These are phyloP conservation scores for Xenosphaeropsis pyriputrescens DNA, from an alignment of 2,329 filamentous ascomycete genomes.

Conservation along the genomic window DNA sequence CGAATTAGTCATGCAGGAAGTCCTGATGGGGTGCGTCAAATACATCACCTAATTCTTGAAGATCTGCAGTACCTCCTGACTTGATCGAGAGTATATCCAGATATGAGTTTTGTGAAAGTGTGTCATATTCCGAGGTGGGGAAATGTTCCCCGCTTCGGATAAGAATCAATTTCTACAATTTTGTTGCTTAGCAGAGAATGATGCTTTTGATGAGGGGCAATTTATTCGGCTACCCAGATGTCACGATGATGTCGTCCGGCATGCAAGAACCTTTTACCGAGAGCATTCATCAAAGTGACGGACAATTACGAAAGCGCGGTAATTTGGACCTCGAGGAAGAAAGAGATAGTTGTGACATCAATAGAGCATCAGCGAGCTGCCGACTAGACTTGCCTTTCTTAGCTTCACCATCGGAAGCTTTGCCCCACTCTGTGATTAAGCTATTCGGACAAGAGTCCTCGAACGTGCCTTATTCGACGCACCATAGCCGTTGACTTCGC, in stretches of 20 bases:
- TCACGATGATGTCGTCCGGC: background rate
- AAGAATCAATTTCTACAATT: background rate
- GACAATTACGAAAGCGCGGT: background rate
- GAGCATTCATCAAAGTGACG: background rate
- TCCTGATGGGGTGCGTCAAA: background rate
- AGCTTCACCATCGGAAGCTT: background rate
- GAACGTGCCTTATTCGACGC: background rate
- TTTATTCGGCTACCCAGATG: too few relatives aligned
- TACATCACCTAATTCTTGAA: background rate
- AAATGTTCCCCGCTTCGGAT: conserved; percentile 3
- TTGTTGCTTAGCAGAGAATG: background rate
- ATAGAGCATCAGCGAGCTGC: background rate
- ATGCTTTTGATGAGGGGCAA: too few relatives aligned
- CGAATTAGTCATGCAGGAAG: background rate
- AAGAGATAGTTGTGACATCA: too few relatives aligned
- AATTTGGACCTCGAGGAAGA: background rate
- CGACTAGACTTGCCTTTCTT: background rate
- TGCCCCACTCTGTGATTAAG: background rate
- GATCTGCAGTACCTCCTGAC: background rate
- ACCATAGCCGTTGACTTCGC: background rate
- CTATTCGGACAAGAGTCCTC: background rate
- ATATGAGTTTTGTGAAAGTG: conserved; percentile 7
- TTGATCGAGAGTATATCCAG: conserved; percentile 2
- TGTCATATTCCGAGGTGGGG: conserved; percentile 3
- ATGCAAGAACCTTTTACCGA: background rate